A percentile compares a stretch with the other conserved stretches of the same genome.
Conservation (phyloP, 2,329 filamentous ascomycete species). For the Diaporthe sp. region DNA sequence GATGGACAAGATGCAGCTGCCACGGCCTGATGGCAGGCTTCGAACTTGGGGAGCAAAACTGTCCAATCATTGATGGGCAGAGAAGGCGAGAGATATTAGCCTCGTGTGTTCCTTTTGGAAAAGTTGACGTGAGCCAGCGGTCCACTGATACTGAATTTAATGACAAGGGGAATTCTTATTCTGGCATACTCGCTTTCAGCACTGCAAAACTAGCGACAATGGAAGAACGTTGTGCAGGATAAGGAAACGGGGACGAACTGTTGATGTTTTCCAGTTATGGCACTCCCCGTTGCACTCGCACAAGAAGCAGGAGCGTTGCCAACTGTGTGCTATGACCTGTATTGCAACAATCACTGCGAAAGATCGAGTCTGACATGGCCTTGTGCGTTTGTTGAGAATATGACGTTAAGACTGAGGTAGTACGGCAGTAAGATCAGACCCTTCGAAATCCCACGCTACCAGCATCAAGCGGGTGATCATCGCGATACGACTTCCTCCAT, state of each 20-base stretch:
- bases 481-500: neutral
- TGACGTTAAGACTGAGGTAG: slow-evolving; percentile 5
- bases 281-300: neutral
- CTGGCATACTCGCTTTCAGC: neutral
- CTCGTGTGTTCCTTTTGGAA: neutral
- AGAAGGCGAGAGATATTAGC: neutral
- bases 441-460: neutral
- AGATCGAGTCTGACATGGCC: neutral
- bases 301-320: neutral
- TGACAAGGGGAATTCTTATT: neutral
- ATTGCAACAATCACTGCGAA: too few species aligned
- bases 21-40: neutral
- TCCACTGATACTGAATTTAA: neutral
- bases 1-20: neutral
- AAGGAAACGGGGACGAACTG: neutral
- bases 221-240: too few species aligned
- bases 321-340: neutral
- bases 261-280: neutral
- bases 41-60: neutral
- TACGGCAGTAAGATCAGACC: neutral
- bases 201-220: neutral
- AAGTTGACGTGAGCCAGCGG: too few species aligned
- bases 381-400: neutral
- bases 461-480: neutral
- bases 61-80: neutral